Evolutionary conservation across 441 rosid species (phyloP).

Genomic region (Cnidoscolus chayamansa): DNA sequence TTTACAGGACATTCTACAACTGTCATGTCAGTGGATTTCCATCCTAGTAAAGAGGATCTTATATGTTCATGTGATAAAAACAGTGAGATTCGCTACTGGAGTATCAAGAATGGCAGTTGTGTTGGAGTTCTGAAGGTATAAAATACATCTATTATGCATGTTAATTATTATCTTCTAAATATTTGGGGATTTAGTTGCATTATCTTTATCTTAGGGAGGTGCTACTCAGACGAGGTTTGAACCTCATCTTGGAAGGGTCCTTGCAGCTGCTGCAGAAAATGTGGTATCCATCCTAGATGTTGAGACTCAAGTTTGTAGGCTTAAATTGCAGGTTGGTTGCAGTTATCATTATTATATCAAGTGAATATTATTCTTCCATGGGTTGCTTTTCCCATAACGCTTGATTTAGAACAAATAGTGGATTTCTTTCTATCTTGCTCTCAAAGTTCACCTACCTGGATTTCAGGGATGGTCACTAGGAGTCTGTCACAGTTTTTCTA

Average conservation of each 20-base stretch:
- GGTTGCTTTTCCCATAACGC: too few species aligned
- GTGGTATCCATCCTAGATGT: conserved; percentile 54
- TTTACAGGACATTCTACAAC: conserved; percentile 56
- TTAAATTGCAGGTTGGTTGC: conserved; percentile 52
- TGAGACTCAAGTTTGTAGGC: conserved; percentile 48
- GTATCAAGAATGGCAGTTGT: conserved; percentile 60
- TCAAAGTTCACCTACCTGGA: too few species aligned
- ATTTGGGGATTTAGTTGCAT: not conserved
- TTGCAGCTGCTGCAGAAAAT: conserved; percentile 60
- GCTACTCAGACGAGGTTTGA: conserved; percentile 58
- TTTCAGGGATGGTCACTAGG: too few species aligned
- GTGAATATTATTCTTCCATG: not conserved
- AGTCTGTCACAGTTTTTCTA: not conserved
- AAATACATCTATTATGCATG: not conserved
- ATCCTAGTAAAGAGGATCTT: conserved; percentile 61
- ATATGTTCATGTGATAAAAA: conserved; percentile 60
- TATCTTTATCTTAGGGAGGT: conserved; percentile 38
- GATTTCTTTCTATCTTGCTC: too few species aligned
- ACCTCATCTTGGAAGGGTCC: conserved; percentile 53
- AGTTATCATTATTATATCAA: not conserved
- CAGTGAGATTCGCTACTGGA: conserved; percentile 71
- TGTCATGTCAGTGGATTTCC: conserved; percentile 68
- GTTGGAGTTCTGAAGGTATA: conserved; percentile 57
- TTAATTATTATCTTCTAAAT: not conserved
- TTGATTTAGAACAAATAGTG: too few species aligned